Conservation (phyloP, 345 rosid genomes). For the Iberis pinnata region DNA sequence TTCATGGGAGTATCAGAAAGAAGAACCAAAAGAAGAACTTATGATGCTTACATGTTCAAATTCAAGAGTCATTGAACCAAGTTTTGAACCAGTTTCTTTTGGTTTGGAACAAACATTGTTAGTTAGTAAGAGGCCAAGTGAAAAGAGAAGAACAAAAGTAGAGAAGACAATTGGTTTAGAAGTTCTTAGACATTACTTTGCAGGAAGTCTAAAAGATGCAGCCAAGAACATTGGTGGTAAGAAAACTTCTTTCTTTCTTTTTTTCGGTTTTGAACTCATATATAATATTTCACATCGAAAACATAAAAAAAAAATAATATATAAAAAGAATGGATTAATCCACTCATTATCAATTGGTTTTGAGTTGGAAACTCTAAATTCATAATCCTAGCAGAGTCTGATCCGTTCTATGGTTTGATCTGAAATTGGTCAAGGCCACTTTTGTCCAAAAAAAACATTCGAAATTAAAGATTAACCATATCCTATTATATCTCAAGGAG, state of each 20-base stretch:
- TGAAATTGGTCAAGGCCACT: too few species aligned
- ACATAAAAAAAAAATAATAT: too few species aligned
- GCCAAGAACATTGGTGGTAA: conserved; percentile 92
- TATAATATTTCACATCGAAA: too few species aligned
- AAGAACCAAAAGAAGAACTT: conserved; percentile 60
- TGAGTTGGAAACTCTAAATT: too few species aligned
- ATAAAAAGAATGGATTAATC: too few species aligned
- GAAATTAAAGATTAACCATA: too few species aligned
- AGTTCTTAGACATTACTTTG: conserved; percentile 80
- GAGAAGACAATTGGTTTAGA: conserved; percentile 86
- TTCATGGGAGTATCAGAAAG: conserved; percentile 54
- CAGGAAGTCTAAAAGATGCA: conserved; percentile 97
- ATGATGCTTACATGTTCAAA: conserved; percentile 44
- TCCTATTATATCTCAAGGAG: too few species aligned
- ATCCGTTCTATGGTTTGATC: too few species aligned
- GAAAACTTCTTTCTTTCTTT: conserved; percentile 26
- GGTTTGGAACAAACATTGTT: conserved; percentile 25
- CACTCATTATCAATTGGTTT: too few species aligned
- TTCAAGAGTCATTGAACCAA: conserved; percentile 30
- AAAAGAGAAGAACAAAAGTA: conserved; percentile 62
- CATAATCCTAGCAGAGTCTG: too few species aligned
- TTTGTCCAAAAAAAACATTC: too few species aligned
- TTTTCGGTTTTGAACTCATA: too few species aligned
- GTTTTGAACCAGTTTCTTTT: conserved; percentile 32
- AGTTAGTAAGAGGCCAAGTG: conserved; percentile 46